Conservation (phyloP, 495 filamentous ascomycete species). For the Penicillium canescens region DNA sequence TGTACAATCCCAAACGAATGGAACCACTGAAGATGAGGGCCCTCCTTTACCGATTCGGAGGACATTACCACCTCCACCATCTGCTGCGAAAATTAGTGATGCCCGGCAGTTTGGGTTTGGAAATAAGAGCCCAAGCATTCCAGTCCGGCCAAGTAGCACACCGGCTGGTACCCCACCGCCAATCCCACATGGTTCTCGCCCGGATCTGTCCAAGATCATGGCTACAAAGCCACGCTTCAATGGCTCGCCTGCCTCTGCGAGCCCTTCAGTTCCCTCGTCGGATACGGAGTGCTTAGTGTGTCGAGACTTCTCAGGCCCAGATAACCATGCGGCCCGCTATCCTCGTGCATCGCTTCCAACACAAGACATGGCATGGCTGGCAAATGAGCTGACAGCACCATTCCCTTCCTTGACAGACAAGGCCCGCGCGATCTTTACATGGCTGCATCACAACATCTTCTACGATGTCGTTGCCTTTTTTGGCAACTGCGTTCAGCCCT, state of each 20-base stretch:
- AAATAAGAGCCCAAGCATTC: constrained; percentile 30
- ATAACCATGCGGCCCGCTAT: constrained; percentile 74
- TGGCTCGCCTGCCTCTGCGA: constrained; percentile 15
- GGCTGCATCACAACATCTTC: constrained; percentile 89
- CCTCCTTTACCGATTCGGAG: constrained; percentile 24
- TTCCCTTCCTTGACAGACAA: constrained; percentile 86
- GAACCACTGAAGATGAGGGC: constrained; percentile 8
- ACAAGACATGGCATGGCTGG: constrained; percentile 68
- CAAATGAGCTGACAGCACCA: constrained; percentile 71
- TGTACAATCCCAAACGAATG: constrained; percentile 17
- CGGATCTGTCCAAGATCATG: constrained; percentile 55
- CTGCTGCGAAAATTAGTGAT: constrained; percentile 28
- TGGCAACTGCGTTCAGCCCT: constrained; percentile 61
- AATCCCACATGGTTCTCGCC: constrained; percentile 56
- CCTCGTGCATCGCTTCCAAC: constrained; percentile 68
- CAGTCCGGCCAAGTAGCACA: constrained; percentile 17
- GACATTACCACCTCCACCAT: constrained; percentile 36
- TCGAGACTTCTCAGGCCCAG: constrained; percentile 82
- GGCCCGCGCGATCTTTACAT: constrained; percentile 88
- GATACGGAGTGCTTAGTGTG: constrained; percentile 68
- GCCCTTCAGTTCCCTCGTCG: constrained; percentile 9
- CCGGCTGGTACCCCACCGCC: constrained; percentile 47
- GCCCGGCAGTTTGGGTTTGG: constrained; percentile 40
- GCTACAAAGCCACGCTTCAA: constrained; percentile 53
- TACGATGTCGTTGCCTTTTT: constrained; percentile 84